A percentile compares a stretch with the other conserved stretches of the same genome.
These are phyloP conservation scores for Mycena floridula DNA, from an alignment of 768 basidiomycete species.

Conservation along the genomic window DNA sequence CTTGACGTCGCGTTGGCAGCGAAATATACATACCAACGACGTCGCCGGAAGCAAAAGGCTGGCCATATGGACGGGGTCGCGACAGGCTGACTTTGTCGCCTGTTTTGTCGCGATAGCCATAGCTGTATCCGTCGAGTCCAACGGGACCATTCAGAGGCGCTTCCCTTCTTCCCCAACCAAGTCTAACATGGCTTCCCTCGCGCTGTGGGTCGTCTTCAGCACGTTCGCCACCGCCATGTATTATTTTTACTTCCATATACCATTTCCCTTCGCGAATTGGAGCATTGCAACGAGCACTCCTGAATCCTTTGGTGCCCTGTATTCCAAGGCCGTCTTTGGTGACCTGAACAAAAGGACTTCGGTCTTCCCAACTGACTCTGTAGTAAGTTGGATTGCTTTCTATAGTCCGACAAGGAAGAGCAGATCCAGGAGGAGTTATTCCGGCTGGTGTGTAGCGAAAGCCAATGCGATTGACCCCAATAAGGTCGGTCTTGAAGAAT, in stretches of 20 bases:
- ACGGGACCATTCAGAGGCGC: conserved; percentile 90
- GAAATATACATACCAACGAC: conserved; percentile 92
- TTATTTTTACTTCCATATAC: conserved; percentile 89
- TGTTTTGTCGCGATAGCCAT: conserved; percentile 85
- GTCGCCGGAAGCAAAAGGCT: conserved; percentile 72
- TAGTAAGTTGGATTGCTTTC: conserved; percentile 66
- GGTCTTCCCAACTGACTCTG: conserved; percentile 88
- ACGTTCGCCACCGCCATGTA: conserved; percentile 65
- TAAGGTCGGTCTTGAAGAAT: conserved; percentile 63
- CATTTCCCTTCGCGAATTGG: conserved; percentile 86
- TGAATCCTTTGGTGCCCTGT: conserved; percentile 82
- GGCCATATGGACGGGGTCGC: conserved; percentile 72
- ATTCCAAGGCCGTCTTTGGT: conserved; percentile 73
- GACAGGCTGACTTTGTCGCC: conserved; percentile 90
- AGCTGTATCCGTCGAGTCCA: conserved; percentile 91
- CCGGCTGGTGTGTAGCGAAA: conserved; percentile 81
- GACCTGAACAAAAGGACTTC: conserved; percentile 73
- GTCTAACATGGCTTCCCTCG: conserved; percentile 77
- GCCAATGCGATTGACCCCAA: conserved; percentile 69
- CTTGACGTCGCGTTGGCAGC: conserved; percentile 62
- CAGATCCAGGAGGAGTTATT: conserved; percentile 51
- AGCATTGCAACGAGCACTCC: conserved; percentile 85
- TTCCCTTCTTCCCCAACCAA: conserved; percentile 92
- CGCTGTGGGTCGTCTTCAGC: conserved; percentile 38
- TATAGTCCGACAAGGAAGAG: conserved; percentile 69